phyloP scores from a whole-genome alignment of 768 basidiomycete genomes.

The Leccinellum albellum region DNA sequence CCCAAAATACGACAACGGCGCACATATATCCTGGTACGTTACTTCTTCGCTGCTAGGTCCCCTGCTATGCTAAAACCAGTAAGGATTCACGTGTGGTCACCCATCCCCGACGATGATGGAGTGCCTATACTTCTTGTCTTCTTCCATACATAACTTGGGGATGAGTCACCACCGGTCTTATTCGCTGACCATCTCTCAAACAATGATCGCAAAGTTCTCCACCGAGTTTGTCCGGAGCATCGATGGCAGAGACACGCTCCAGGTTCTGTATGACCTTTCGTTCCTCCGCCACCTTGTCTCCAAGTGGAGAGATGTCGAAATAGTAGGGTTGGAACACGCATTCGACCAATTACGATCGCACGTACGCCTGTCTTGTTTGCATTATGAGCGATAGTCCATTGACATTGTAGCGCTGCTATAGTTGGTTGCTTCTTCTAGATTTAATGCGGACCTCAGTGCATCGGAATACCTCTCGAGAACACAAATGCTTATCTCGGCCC shows the following conservation, averaged over 20 bases:
- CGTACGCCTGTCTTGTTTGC: constrained; percentile 22
- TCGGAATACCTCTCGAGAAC: constrained; percentile 50
- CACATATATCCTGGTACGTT: constrained; percentile 11
- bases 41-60: neutral
- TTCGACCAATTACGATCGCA: constrained; percentile 23
- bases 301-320: constrained; percentile 25
- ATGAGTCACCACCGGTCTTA: constrained; percentile 37
- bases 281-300: constrained; percentile 44
- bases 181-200: constrained; percentile 35
- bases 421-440: constrained; percentile 8
- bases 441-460: constrained; percentile 29
- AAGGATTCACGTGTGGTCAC: constrained; percentile 27
- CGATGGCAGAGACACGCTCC: constrained; percentile 29
- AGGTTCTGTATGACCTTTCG: constrained; percentile 43
- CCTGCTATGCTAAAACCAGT: constrained; percentile 10
- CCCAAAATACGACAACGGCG: constrained; percentile 2
- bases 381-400: neutral
- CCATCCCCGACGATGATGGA: constrained; percentile 55
- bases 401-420: constrained; percentile 6
- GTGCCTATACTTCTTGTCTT: constrained; percentile 51
- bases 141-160: constrained; percentile 54
- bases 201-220: constrained; percentile 39
- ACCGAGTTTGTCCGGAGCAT: constrained; percentile 30
- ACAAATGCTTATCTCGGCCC: constrained; percentile 58
- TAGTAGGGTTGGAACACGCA: constrained; percentile 25